Evolutionary conservation across 2,329 filamentous ascomycete species (phyloP), one percentile per base, ranked within the genome.

Genomic region (Sarocladiaceae sp.): DNA sequence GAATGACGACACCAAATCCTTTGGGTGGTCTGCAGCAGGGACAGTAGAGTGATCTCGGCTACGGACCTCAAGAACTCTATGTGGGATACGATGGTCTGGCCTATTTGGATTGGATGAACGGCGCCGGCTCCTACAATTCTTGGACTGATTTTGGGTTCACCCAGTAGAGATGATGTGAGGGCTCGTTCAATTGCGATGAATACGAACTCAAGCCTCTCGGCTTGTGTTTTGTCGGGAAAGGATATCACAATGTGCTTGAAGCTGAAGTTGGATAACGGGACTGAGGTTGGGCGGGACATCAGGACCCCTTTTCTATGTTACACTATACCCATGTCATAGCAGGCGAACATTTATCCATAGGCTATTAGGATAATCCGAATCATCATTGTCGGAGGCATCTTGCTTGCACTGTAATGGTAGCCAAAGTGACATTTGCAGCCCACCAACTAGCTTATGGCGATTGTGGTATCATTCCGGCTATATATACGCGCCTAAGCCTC

Each of bases 1-100:
- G 64, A 36, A 68, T 75, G 59, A 60, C 65, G 33, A 69, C 67
- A 47, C 68, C 68, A 12, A 67, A 64, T 50, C 60, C 62, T 29
- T 28, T 68, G 53, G 65, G 66, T 20, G 64, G 64, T 29, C 54
- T 71, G 52, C 56, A 64, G 54, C 56, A 69, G 29, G 59, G 61
- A 52, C 59, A 64, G 25, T 69, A 60, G 59, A 51, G 40, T 55
- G 53, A 50, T 48, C 39, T 46, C 18, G 47, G 44, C 44, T 48
- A 33, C 26, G 28, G 26, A 33, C 44, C 31, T 28, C 44, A 33
- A 28, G 44, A 33, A 28, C 20, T 33, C 33, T 33, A 48, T n/a
- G 5, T 28, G 10, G 28, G 17, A 17, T 33, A 48, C 17, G 44
- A 48, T 18, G n/a, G 13, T 7, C 12, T 48, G 26, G n/a, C 22